Percentiles rank a stretch among this genome's conserved stretches.
These are phyloP conservation scores for Melaleuca alternifolia DNA, from an alignment of 345 rosid species.

Conservation along the genomic window DNA sequence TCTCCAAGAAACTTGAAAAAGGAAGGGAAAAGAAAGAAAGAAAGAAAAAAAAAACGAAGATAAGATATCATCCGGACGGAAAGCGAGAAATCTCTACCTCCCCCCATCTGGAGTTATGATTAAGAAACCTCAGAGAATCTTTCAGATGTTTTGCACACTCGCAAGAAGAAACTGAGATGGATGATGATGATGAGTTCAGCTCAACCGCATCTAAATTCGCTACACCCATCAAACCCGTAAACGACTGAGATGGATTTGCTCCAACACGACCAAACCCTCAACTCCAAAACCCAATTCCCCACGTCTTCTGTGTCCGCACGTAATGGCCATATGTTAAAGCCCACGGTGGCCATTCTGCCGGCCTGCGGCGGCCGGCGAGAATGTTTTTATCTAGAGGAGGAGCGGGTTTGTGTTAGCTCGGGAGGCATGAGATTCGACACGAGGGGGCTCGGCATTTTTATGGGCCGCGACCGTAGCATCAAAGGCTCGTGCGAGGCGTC, in stretches of 20 bases:
- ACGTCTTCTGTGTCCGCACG: neutral
- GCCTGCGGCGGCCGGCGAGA: too few species aligned
- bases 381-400: too few species aligned
- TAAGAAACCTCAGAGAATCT: constrained; percentile 27
- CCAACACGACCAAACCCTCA: neutral
- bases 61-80: neutral
- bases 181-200: constrained; percentile 17
- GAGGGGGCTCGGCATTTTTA: neutral
- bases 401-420: neutral
- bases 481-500: neutral
- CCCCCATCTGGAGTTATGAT: constrained; percentile 11
- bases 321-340: neutral
- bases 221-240: constrained; percentile 33
- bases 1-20: neutral
- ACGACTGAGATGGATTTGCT: neutral
- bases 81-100: neutral
- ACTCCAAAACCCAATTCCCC: neutral
- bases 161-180: neutral
- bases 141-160: constrained; percentile 3
- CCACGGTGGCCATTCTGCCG: too few species aligned
- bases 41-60: too few species aligned
- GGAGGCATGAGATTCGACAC: neutral
- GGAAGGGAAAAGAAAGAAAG: neutral
- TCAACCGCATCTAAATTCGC: constrained; percentile 41
- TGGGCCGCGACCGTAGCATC: neutral